phyloP scores from a whole-genome alignment of 2,329 filamentous ascomycete species.

The Neonectria neomacrospora region DNA sequence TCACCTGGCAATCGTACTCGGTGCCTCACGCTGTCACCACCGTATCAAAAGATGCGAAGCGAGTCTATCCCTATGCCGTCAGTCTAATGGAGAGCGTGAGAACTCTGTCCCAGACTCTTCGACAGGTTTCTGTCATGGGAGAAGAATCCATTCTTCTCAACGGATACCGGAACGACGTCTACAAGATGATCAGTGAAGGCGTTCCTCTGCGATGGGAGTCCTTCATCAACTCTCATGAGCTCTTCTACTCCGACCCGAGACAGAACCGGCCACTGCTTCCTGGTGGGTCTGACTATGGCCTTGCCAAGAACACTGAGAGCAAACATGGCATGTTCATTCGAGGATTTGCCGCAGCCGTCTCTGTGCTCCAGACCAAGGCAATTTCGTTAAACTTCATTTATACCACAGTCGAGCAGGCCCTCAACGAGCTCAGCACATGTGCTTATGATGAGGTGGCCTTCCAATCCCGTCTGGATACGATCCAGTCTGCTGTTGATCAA shows the following conservation, averaged over 20 bases:
- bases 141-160: slow-evolving; percentile 89
- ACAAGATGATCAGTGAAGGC: slow-evolving; percentile 84
- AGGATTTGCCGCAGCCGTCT: slow-evolving; percentile 89
- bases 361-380: slow-evolving; percentile 88
- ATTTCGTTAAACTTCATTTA: slow-evolving; percentile 82
- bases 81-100: slow-evolving; percentile 99
- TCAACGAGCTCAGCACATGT: slow-evolving; percentile 86
- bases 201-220: slow-evolving; percentile 96
- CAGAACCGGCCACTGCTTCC: slow-evolving; percentile 58
- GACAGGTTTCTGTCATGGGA: slow-evolving; percentile 85
- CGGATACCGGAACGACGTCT: slow-evolving; percentile 92
- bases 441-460: slow-evolving; percentile 85
- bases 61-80: slow-evolving; percentile 97
- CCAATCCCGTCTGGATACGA: slow-evolving; percentile 80
- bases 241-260: slow-evolving; percentile 69
- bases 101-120: slow-evolving; percentile 88
- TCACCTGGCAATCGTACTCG: slow-evolving; percentile 93
- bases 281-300: slow-evolving; percentile 53
- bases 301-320: slow-evolving; percentile 75
- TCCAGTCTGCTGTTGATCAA: slow-evolving; percentile 94
- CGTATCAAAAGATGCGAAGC: slow-evolving; percentile 97
- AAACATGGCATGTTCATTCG: slow-evolving; percentile 97
- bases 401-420: slow-evolving; percentile 80
- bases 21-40: slow-evolving; percentile 95
- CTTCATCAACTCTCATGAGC: slow-evolving; percentile 95